Evolutionary conservation across 2,329 filamentous ascomycete genomes (phyloP).

Genomic region (Fusarium aywerte): DNA sequence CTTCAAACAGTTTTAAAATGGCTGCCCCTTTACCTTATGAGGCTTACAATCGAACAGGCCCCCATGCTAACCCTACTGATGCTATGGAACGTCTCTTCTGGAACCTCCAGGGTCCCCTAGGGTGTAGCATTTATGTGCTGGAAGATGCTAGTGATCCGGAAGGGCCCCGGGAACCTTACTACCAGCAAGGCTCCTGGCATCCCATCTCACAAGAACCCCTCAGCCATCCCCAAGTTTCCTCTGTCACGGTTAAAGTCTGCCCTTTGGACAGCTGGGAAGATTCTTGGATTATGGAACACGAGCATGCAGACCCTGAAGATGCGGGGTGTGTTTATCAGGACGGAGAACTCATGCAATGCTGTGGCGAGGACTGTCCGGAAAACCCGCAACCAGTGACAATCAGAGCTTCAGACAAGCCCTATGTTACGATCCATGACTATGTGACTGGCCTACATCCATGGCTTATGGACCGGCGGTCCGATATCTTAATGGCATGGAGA

Average conservation of each 20-base stretch:
- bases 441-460: background rate
- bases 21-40: too few relatives aligned
- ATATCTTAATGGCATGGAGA: too few relatives aligned
- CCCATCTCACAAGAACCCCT: background rate
- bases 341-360: background rate
- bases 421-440: background rate
- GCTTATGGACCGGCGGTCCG: too few relatives aligned
- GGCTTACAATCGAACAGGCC: too few relatives aligned
- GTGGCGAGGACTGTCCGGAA: background rate
- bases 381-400: background rate
- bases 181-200: rapidly evolving
- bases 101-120: background rate
- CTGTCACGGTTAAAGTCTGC: background rate
- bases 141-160: rapidly evolving
- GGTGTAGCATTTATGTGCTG: background rate
- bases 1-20: too few relatives aligned
- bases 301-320: background rate
- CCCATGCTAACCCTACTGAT: too few relatives aligned
- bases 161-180: background rate
- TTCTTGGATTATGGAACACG: background rate
- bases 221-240: rapidly evolving
- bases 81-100: background rate
- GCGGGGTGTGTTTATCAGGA: background rate
- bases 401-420: background rate
- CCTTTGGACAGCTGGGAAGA: background rate